phyloP scores from a whole-genome alignment of 306 rosid species.

The Cucumis sativus region Cucumber_9930_V3 NC_026657.2:16262001-16262500 shows the following conservation, averaged over 20 bases:
- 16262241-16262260: too few relatives aligned
- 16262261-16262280: too few relatives aligned
- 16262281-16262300: too few relatives aligned
- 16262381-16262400: neutral
- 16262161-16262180: slow-evolving; percentile 24
- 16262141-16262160: neutral
- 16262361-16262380: neutral
- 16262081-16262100: slow-evolving; percentile 5
- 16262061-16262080: neutral
- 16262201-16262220: neutral
- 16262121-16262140: neutral
- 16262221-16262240: too few relatives aligned
- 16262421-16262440: neutral
- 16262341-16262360: neutral
- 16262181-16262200: slow-evolving; percentile 17
- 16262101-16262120: slow-evolving; percentile 7
- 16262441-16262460: neutral
- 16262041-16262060: too few relatives aligned
- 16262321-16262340: too few relatives aligned
- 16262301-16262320: too few relatives aligned
- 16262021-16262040: too few relatives aligned
- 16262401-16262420: neutral
- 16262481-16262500: neutral
- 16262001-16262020: too few relatives aligned
- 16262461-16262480: neutral